Percentiles rank a stretch among this genome's conserved stretches.
Conservation (phyloP, 306 rosid species). For the Betula pendula region DNA sequence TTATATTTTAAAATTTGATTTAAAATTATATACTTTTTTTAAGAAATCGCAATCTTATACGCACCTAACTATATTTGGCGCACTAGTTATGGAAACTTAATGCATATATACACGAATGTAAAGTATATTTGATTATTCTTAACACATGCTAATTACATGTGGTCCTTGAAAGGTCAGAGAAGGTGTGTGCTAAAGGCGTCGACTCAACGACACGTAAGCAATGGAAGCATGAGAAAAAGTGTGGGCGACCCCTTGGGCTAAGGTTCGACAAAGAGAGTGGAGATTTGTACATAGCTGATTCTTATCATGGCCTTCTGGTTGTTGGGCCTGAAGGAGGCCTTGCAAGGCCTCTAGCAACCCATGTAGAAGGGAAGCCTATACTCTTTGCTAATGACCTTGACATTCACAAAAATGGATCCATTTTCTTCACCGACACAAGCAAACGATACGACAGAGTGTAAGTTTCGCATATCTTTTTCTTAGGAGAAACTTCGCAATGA, state of each 20-base stretch:
- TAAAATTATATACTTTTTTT: too few species aligned
- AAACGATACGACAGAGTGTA: conserved; percentile 82
- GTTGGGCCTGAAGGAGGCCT: conserved; percentile 85
- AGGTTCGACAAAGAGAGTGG: conserved; percentile 75
- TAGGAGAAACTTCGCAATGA: too few species aligned
- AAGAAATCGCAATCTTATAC: too few species aligned
- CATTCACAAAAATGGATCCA: conserved; percentile 77
- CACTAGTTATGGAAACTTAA: not conserved
- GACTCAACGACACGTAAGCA: conserved; percentile 82
- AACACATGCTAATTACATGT: not conserved
- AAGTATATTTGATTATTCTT: not conserved
- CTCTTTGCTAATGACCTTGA: conserved; percentile 95
- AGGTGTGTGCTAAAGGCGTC: conserved; percentile 61
- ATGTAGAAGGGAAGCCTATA: conserved; percentile 67
- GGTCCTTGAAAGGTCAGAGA: conserved; percentile 60
- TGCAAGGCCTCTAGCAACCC: conserved; percentile 70
- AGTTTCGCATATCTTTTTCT: not conserved
- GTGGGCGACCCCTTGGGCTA: conserved; percentile 86
- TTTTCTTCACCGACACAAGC: conserved; percentile 93
- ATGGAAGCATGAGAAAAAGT: conserved; percentile 82
- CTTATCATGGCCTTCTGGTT: conserved; percentile 78
- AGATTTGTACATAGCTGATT: conserved; percentile 77
- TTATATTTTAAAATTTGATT: too few species aligned
- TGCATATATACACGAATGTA: not conserved
- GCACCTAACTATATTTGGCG: too few species aligned